Percentiles rank a stretch among this genome's conserved stretches.
Evolutionary conservation across 2,329 filamentous ascomycete genomes (phyloP).

Genomic region (Sclerotinia subarctica): DNA sequence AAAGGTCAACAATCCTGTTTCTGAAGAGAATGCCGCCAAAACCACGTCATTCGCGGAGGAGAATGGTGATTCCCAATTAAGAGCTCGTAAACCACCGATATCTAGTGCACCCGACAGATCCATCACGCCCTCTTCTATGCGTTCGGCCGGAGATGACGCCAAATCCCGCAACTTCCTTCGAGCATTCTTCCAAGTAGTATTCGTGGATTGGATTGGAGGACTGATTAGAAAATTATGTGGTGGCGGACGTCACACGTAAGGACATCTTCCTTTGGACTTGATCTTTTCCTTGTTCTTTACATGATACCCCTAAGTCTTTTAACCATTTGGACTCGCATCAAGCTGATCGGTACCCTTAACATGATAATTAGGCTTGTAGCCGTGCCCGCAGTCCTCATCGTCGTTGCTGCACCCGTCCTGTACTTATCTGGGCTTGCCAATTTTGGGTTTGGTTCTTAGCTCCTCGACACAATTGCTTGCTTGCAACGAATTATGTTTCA

Average conservation of each 20-base stretch:
- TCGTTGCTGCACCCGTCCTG: slow-evolving; percentile 31
- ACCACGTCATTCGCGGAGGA: slow-evolving; percentile 30
- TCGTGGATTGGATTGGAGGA: slow-evolving; percentile 41
- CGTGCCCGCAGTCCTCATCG: slow-evolving; percentile 28
- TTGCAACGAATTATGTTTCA: slow-evolving; percentile 55
- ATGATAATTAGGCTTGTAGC: slow-evolving; percentile 31
- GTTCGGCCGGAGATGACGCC: slow-evolving; percentile 30
- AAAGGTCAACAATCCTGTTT: slow-evolving; percentile 9
- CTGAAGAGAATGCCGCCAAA: slow-evolving; percentile 25
- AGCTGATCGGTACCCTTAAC: slow-evolving; percentile 18
- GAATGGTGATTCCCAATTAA: slow-evolving; percentile 26
- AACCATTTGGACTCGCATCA: slow-evolving; percentile 12
- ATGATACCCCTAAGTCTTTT: slow-evolving; percentile 14
- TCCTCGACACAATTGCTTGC: slow-evolving; percentile 44
- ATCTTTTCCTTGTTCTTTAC: slow-evolving; percentile 10
- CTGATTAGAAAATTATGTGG: slow-evolving; percentile 35
- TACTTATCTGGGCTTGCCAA: slow-evolving; percentile 27
- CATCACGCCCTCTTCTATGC: slow-evolving; percentile 34
- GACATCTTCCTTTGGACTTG: slow-evolving; percentile 19
- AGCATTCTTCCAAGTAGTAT: slow-evolving; percentile 38
- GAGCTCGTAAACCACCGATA: slow-evolving; percentile 28
- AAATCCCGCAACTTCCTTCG: slow-evolving; percentile 34
- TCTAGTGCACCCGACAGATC: slow-evolving; percentile 29
- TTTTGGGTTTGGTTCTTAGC: slow-evolving; percentile 9
- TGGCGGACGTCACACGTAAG: slow-evolving; percentile 35